A percentile compares a stretch with the other conserved stretches of the same genome.
These are phyloP conservation scores for Dictyostelium intermedium DNA, from an alignment of 78 protist genomes.

Conservation along the genomic window DNA sequence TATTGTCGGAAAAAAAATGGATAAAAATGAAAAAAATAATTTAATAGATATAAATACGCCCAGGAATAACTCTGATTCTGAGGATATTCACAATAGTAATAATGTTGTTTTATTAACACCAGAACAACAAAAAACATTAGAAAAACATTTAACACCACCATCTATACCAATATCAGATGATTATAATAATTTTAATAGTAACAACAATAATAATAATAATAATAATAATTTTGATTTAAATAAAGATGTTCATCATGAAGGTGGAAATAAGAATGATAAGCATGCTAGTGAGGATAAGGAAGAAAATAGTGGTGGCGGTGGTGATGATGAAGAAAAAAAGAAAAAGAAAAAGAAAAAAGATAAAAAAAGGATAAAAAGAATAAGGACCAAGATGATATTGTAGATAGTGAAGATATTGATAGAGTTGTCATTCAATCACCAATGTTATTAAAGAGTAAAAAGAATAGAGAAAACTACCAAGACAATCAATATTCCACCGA, in stretches of 20 bases:
- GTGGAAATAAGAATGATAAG: background rate
- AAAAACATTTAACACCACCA: constrained; percentile 3
- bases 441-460: background rate
- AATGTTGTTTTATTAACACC: background rate
- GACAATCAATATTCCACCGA: constrained; percentile 11
- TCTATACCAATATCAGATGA: background rate
- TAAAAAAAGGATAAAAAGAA: constrained; percentile 4
- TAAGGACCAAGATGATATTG: background rate
- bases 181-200: too few relatives aligned
- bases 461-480: background rate
- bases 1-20: background rate
- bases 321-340: background rate
- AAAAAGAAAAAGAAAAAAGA: constrained; percentile 24
- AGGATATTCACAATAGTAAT: background rate
- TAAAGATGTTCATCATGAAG: background rate
- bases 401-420: background rate
- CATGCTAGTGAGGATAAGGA: background rate
- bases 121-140: background rate
- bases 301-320: background rate
- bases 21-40: background rate
- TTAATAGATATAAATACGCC: background rate
- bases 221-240: background rate
- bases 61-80: background rate
- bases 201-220: background rate
- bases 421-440: background rate